Evolutionary conservation across 306 rosid genomes (phyloP).

Genomic region (Dalbergia oliveri): DNA sequence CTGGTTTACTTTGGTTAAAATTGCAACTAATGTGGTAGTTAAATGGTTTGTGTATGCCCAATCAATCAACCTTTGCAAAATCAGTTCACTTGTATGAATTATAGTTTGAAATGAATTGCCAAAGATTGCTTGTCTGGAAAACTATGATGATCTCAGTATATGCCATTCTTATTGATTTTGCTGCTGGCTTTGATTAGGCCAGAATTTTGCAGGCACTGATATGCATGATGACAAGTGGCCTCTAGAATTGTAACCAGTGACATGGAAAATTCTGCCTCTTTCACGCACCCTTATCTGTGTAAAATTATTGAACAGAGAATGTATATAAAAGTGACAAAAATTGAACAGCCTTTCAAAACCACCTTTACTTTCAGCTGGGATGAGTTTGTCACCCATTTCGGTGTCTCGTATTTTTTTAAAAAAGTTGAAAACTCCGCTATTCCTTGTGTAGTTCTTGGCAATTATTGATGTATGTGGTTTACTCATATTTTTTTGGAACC

Average conservation of each 20-base stretch:
- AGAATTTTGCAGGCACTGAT: constrained; percentile 57
- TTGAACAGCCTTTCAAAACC: constrained; percentile 42
- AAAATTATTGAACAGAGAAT: constrained; percentile 54
- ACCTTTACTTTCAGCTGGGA: constrained; percentile 25
- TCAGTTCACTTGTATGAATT: constrained; percentile 33
- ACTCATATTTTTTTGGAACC: constrained; percentile 1
- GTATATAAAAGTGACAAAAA: constrained; percentile 60
- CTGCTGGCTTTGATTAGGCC: constrained; percentile 39
- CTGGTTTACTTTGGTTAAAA: constrained; percentile 21
- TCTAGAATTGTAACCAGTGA: constrained; percentile 55
- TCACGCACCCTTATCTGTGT: constrained; percentile 42
- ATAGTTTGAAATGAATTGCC: constrained; percentile 10
- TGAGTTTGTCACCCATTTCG: constrained; percentile 24
- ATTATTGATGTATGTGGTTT: constrained; percentile 10
- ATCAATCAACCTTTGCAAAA: constrained; percentile 19
- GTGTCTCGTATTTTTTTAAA: not conserved
- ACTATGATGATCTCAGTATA: constrained; percentile 13
- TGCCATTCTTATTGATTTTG: constrained; percentile 15
- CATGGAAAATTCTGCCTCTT: constrained; percentile 48
- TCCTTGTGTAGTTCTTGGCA: not conserved
- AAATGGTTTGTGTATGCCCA: constrained; percentile 24
- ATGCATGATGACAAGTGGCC: constrained; percentile 43
- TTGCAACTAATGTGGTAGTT: constrained; percentile 37
- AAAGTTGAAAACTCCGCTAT: constrained; percentile 16
- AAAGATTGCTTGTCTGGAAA: constrained; percentile 14